phyloP scores from a whole-genome alignment of 1,284 basidiomycete species.

The Heterobasidion annosum region DNA sequence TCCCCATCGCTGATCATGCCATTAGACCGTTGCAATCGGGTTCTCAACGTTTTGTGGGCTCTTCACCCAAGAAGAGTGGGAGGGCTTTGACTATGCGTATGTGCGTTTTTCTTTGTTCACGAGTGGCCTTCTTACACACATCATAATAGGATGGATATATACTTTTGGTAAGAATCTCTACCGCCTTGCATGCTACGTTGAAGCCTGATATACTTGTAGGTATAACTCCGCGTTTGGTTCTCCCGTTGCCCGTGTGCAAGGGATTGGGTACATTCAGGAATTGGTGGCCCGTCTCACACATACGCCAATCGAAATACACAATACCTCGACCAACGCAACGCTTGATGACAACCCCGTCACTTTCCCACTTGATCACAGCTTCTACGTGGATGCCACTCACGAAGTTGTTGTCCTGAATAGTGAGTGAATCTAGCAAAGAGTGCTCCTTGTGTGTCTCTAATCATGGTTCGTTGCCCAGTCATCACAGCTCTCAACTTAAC shows the following conservation, averaged over 20 bases:
- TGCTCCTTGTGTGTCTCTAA: background rate
- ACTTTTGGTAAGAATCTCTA: slow-evolving; percentile 22
- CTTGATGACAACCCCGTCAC: slow-evolving; percentile 59
- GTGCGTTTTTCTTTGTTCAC: slow-evolving; percentile 16
- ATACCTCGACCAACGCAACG: slow-evolving; percentile 76
- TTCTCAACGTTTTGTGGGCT: slow-evolving; percentile 86
- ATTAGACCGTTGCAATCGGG: slow-evolving; percentile 80
- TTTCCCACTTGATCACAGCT: slow-evolving; percentile 73
- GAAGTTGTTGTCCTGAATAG: slow-evolving; percentile 78
- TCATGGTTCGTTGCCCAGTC: slow-evolving; percentile 25
- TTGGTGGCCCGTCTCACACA: slow-evolving; percentile 73
- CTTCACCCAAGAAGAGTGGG: slow-evolving; percentile 87
- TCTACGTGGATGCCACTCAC: slow-evolving; percentile 84
- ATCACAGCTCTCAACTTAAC: slow-evolving; percentile 72
- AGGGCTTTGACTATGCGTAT: slow-evolving; percentile 79
- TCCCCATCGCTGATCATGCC: background rate
- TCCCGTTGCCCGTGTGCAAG: slow-evolving; percentile 71
- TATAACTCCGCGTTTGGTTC: slow-evolving; percentile 77
- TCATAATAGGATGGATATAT: slow-evolving; percentile 25
- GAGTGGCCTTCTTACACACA: background rate
- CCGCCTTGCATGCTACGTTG: background rate
- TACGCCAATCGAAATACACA: slow-evolving; percentile 57
- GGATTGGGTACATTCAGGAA: slow-evolving; percentile 81
- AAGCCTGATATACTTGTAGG: slow-evolving; percentile 23
- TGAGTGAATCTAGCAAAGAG: background rate